Base-by-base conservation (phyloP, 1,139 yeast species). In the Blastobotrys proliferans region DNA sequence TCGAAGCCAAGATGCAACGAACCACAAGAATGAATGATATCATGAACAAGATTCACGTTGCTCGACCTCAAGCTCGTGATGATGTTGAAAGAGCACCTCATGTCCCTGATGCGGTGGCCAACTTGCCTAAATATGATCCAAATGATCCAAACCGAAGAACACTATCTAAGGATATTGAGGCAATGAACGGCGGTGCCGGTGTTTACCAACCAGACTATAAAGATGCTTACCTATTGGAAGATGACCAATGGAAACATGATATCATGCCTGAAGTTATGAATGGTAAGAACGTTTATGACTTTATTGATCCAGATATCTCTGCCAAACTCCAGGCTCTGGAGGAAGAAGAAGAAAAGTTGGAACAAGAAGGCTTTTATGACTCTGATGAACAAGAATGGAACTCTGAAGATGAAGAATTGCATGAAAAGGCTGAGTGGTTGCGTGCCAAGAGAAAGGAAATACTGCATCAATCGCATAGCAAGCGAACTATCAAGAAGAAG, bases 181-280 rank as follows among this genome's bases (percentile, higher is more conserved):
- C 76, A 37, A 96, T 85, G 64, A 87, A 92, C 58, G 98, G 98
- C 61, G 98, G 98, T 63, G 97, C 98, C 24, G 98, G 98, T 74
- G 98, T 92, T 30, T 92, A 72, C 74, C 92, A 88, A 70, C 79
- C 92, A 60, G 87, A 94, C 70, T 75, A 90, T 70, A 86, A 88
- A 68, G 97, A 90, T 59, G 83, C 83, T 58, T 92, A 92, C 68
- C 58, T 92, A 49, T 74, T 92, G 55, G 98, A 92, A 55, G 94
- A 94, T 61, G 97, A 90, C 37, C 94, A 86, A 51, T 92, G 99
- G 99, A 92, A 92, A 77, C 79, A 87, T 53, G 99, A 92, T 65
- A 76, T 83, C 52, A 88, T 94, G 88, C 99, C 99, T 20, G 99
- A 92, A 72, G 76, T 92, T 45, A 72, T 92, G 64, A 90, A 92